Percentiles rank a stretch among this genome's conserved stretches.
These are phyloP conservation scores for Wilhelminamyces savonicus DNA, from an alignment of 805 yeast species.

Conservation along the genomic window DNA sequence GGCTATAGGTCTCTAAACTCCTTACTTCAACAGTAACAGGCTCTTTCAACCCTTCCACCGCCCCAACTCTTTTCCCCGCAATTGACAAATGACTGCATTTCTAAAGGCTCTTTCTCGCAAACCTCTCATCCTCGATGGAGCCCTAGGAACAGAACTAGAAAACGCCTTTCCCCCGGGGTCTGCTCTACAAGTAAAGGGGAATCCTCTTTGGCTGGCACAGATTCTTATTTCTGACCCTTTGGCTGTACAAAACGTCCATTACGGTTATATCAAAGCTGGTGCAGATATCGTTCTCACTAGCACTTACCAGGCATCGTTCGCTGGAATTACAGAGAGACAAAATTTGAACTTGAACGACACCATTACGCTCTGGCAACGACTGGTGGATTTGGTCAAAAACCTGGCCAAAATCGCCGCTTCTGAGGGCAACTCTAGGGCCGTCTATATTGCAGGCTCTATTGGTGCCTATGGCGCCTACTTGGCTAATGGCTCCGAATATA, in stretches of 20 bases:
- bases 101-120: conserved; percentile 1
- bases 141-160: conserved; percentile 13
- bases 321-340: too few relatives aligned
- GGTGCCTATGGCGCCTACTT: conserved; percentile 77
- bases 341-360: too few relatives aligned
- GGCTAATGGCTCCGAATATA: conserved; percentile 66
- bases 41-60: not conserved
- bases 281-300: conserved; percentile 11
- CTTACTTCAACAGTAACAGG: not conserved
- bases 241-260: conserved; percentile 8
- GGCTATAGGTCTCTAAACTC: not conserved
- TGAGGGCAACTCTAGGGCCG: not conserved
- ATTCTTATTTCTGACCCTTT: conserved; percentile 10
- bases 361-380: too few relatives aligned
- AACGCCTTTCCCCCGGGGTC: conserved; percentile 9
- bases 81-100: conserved; percentile 3
- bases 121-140: conserved; percentile 10
- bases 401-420: too few relatives aligned
- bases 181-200: conserved; percentile 9
- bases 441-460: conserved; percentile 51
- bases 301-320: conserved; percentile 12
- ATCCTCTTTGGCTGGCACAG: conserved; percentile 14
- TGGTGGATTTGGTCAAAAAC: too few relatives aligned
- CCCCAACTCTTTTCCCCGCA: not conserved
- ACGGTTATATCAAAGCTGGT: conserved; percentile 10